Base-by-base conservation (phyloP, 1,284 basidiomycete species). In the Pisolithus thermaeus region DNA sequence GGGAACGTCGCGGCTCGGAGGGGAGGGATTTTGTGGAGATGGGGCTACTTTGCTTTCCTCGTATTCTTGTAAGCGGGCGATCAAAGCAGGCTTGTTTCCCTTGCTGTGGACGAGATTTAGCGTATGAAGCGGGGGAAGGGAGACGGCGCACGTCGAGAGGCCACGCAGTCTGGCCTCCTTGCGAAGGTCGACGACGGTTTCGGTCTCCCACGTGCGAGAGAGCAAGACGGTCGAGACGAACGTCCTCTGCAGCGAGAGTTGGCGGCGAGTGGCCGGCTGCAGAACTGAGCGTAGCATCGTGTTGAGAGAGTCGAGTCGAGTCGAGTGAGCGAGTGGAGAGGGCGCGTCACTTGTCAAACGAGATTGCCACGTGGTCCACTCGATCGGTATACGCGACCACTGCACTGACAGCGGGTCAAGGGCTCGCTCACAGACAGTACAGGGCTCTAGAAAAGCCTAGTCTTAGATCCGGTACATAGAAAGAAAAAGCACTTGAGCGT, bases 191-290 rank as follows among this genome's bases (percentile, higher is more conserved):
- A 73, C 71, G 48, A 86, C 69, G 45, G 79, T 78, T 62, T 84
- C 76, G 66, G 75, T 80, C 66, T 82, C 79, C 76, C 82, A 84
- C 52, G 79, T 75, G 53, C 78, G 77, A 41, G 75, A 77, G 54
- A 88, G 76, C 38, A 89, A 76, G 28, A 84, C 81, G 9, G 84
- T 78, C 8, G 85, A 88, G 39, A 82, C 85, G 51, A 89, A 75
- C 12, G 60, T 59, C 49, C 69, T 68, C 40, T 67, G 61, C 18
- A 57, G 59, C 22, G 58, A 16, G 40, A 56, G 47, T 27, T 46
- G 46, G 25, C 28, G 18, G 1, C 18, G 20, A 37, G 39, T 40
- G 56, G 58, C 25, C 35, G 61, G 47, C 52, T 53, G 62, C 55
- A 69, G 58, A 42, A 62, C 59, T 46, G 67, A 55, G 45, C 69